Conservation (phyloP, 495 filamentous ascomycete genomes). For the Margaritispora aquatica region DNA sequence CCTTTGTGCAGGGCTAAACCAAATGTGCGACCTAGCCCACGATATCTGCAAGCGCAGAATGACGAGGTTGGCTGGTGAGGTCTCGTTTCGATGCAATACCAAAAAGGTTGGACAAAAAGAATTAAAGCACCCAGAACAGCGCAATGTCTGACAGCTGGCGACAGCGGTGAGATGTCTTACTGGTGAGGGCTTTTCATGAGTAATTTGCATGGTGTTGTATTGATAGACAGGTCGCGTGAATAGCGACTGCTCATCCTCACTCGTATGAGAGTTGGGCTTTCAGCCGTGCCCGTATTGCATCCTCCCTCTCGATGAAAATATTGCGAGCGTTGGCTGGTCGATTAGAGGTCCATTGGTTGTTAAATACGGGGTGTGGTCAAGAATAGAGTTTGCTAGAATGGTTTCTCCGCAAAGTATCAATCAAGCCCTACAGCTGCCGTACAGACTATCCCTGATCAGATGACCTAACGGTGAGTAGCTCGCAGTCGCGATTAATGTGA, state of each 20-base stretch:
- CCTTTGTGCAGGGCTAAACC: background rate
- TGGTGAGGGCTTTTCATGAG: background rate
- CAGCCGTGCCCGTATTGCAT: background rate
- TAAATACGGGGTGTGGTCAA: background rate
- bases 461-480: background rate
- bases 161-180: background rate
- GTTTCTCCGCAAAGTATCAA: background rate
- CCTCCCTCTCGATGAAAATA: background rate
- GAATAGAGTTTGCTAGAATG: background rate
- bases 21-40: background rate
- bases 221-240: background rate
- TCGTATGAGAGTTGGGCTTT: background rate
- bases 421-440: background rate
- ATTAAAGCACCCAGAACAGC: background rate
- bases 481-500: background rate
- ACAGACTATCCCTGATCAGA: background rate
- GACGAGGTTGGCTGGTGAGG: background rate
- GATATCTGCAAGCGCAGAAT: background rate
- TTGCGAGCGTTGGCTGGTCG: background rate
- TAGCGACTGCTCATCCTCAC: background rate
- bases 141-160: slow-evolving; percentile 1
- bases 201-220: background rate
- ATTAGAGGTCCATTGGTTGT: background rate
- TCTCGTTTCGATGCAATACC: no score
- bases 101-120: background rate